Conservation (phyloP, 352 stramenopile species). For the Globisporangium viniferum region DNA sequence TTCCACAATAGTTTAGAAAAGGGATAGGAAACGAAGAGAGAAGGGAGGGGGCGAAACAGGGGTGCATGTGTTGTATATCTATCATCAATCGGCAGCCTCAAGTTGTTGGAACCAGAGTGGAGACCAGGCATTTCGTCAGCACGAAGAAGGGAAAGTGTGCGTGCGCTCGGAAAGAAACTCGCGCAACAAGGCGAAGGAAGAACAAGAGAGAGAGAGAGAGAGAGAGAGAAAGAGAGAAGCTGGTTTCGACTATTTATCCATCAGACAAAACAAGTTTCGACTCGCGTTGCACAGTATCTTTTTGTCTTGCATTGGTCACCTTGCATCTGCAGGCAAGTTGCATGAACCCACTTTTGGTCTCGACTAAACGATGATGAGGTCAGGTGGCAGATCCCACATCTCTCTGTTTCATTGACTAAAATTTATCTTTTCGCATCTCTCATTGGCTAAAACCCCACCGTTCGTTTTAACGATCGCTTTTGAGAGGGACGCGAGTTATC, state of each 20-base stretch:
- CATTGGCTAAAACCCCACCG: conserved; percentile 1
- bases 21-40: neutral
- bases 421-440: neutral
- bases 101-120: neutral
- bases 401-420: conserved; percentile 4
- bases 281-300: neutral
- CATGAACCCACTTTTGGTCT: neutral
- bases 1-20: conserved; percentile 14
- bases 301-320: neutral
- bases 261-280: conserved; percentile 1
- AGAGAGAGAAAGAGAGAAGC: neutral
- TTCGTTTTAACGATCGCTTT: conserved; percentile 3
- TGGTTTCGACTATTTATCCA: conserved; percentile 1
- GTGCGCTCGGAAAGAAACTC: neutral
- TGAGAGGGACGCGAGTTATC: neutral
- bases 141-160: neutral
- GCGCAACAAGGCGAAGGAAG: neutral
- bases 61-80: neutral
- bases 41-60: neutral
- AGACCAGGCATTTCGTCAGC: neutral
- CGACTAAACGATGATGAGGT: neutral
- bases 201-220: neutral
- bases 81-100: neutral
- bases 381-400: neutral
- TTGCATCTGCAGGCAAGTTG: neutral